Conservation (phyloP, 2,329 filamentous ascomycete species). For the Thelonectria olida region DNA sequence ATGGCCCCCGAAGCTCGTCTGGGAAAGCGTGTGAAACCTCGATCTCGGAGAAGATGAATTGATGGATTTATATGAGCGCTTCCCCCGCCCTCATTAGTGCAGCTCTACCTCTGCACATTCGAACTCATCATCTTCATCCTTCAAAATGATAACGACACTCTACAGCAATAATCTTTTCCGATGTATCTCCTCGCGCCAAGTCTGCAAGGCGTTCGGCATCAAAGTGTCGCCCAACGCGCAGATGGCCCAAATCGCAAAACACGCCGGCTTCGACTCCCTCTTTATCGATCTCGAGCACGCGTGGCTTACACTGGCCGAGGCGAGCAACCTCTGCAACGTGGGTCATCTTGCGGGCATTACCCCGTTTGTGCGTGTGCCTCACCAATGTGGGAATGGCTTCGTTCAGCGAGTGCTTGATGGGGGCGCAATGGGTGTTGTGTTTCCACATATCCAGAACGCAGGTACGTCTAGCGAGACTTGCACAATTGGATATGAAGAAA, state of each 20-base stretch:
- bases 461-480: neutral
- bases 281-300: slow-evolving; percentile 53
- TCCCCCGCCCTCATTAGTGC: neutral
- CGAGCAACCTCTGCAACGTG: slow-evolving; percentile 40
- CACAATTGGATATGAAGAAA: no score
- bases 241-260: slow-evolving; percentile 8
- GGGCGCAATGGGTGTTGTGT: slow-evolving; percentile 44
- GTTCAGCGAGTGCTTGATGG: slow-evolving; percentile 45
- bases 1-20: neutral
- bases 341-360: slow-evolving; percentile 40
- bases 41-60: neutral
- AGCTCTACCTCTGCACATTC: neutral
- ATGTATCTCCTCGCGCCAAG: slow-evolving; percentile 7
- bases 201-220: slow-evolving; percentile 21
- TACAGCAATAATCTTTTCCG: slow-evolving; percentile 11
- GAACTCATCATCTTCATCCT: neutral
- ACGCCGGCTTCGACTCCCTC: slow-evolving; percentile 44
- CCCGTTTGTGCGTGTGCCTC: slow-evolving; percentile 45
- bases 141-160: neutral
- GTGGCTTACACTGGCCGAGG: slow-evolving; percentile 42
- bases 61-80: neutral
- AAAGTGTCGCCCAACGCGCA: slow-evolving; percentile 8
- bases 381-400: slow-evolving; percentile 46
- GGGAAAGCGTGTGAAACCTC: neutral
- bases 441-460: slow-evolving; percentile 36